Evolutionary conservation across 2,329 filamentous ascomycete species (phyloP), one percentile per base, ranked within the genome.

Genomic region (Lachnellula cervina): DNA sequence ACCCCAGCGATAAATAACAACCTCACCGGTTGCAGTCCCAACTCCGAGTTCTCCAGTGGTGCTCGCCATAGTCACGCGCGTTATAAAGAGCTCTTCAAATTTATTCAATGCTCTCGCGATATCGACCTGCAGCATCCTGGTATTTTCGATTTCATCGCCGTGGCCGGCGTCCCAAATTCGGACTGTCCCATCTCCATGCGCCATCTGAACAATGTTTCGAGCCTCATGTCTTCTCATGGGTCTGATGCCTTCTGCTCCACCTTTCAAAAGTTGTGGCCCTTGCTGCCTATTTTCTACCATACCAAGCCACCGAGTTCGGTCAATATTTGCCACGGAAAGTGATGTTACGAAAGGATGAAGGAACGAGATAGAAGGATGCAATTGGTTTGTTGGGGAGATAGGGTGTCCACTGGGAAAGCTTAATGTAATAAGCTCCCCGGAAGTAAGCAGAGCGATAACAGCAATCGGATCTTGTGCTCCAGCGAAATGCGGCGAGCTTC

Each of bases 371-470:
- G 89, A 96, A 0, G 92, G 82, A 66, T 96, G 93, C 5, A 99
- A 80, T 72, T 96, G 90, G 66, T 97, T 96, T 4, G 92, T 96
- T 1, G 94, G 91, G 28, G 86, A 89, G 54, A 97, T 95, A 1
- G 90, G 88, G 70, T 92, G 89, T 28, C 94, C 94, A 48, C 87
- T 94, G 0, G 94, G 94, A 68, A 97, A 97, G 65, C 87, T 96
- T 69, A 97, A 75, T 0, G 93, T 96, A 51, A 95, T 80, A 28
- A 97, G 74, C 72, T 97, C 93, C 21, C 94, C 94, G 1, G 91
- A 96, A 0, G 87, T 85, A 3, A 97, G 76, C 6, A 95, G 75
- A 2, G 84, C 82, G 62, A 99, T 77, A 42, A 96, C 76, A 21
- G 91, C 93, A 55, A 97, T 87, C 0, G 94, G 94, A 68, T 99